A percentile compares a stretch with the other conserved stretches of the same genome.
phyloP scores from a whole-genome alignment of 2,329 filamentous ascomycete genomes.

The Fusarium sp. region DNA sequence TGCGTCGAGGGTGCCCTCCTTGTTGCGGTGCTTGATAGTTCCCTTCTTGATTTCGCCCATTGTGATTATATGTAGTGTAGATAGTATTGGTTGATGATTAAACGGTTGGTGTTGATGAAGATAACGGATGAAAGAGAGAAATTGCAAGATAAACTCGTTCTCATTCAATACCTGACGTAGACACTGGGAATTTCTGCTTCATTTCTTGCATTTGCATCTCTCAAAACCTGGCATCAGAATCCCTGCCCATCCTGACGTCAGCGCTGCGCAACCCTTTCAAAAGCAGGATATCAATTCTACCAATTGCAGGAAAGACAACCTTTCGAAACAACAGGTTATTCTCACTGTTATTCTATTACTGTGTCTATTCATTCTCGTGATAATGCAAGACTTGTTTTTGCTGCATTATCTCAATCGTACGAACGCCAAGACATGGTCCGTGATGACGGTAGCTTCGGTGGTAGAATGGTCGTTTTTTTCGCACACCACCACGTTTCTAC shows the following conservation, averaged over 20 bases:
- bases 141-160: background rate
- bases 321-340: slow-evolving; percentile 6
- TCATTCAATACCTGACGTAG: slow-evolving; percentile 32
- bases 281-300: slow-evolving; percentile 15
- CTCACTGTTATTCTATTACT: background rate
- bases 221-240: slow-evolving; percentile 45
- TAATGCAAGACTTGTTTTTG: background rate
- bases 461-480: background rate
- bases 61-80: background rate
- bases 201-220: slow-evolving; percentile 17
- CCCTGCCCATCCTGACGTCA: slow-evolving; percentile 46
- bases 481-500: slow-evolving; percentile 34
- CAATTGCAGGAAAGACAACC: slow-evolving; percentile 11
- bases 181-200: slow-evolving; percentile 11
- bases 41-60: slow-evolving; percentile 42
- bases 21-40: slow-evolving; percentile 52
- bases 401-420: background rate
- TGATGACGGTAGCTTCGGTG: background rate
- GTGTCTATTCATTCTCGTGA: background rate
- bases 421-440: background rate
- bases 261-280: slow-evolving; percentile 32
- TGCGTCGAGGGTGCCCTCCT: slow-evolving; percentile 52
- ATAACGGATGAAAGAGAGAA: background rate
- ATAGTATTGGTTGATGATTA: background rate
- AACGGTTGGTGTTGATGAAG: background rate